These are phyloP conservation scores for Boletus edulis DNA, from an alignment of 768 basidiomycete species.

Conservation along the genomic window DNA sequence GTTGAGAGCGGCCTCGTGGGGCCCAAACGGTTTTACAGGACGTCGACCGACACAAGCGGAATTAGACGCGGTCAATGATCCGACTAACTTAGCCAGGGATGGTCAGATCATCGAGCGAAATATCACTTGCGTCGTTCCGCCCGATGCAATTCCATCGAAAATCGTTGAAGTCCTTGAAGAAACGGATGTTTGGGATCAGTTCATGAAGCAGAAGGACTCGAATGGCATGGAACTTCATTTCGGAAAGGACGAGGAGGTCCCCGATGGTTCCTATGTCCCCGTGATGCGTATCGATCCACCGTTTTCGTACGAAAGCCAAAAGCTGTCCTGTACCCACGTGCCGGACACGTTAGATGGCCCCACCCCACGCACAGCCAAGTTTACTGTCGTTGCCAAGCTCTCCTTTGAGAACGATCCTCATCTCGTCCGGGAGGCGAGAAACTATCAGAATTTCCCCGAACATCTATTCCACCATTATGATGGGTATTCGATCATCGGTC, in stretches of 20 bases:
- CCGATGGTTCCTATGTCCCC: neutral
- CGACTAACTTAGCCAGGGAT: neutral
- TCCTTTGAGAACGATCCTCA: conserved; percentile 38
- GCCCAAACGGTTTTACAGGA: conserved; percentile 5
- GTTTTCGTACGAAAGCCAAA: conserved; percentile 10
- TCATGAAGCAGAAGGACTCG: neutral
- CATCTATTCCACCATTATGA: neutral
- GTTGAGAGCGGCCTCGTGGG: conserved; percentile 9
- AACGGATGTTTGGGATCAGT: neutral
- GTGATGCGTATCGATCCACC: conserved; percentile 15
- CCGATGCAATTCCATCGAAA: neutral
- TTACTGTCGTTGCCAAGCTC: conserved; percentile 45
- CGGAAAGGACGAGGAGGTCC: no score
- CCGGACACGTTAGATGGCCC: rapidly evolving
- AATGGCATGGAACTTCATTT: neutral
- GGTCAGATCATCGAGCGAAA: conserved; percentile 20
- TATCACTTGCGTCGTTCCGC: conserved; percentile 8
- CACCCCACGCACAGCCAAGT: conserved; percentile 31
- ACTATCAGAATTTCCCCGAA: conserved; percentile 27
- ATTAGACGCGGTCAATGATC: neutral
- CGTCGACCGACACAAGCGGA: neutral
- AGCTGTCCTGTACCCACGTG: conserved; percentile 5
- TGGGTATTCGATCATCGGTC: conserved; percentile 21
- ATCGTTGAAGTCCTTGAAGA: neutral
- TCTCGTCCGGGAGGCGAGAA: conserved; percentile 29